phyloP scores from a whole-genome alignment of 805 yeast species.

The Saccharomycopsis synnaedendra region DNA sequence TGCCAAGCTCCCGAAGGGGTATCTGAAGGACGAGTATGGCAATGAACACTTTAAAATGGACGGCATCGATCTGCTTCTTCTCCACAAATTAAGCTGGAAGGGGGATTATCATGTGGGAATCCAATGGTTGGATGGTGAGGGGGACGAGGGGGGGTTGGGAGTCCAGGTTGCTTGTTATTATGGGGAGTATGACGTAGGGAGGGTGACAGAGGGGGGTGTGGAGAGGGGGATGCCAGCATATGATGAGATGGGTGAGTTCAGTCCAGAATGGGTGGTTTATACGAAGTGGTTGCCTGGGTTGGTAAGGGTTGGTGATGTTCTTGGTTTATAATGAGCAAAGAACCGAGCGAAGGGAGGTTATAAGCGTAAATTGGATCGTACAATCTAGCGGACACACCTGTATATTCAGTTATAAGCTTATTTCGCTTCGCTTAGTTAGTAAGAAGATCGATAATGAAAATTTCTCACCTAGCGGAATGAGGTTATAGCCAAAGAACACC shows the following conservation, averaged over 20 bases:
- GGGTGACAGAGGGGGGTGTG: constrained; percentile 27
- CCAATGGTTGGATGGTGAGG: constrained; percentile 63
- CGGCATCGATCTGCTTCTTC: constrained; percentile 54
- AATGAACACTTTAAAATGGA: constrained; percentile 39
- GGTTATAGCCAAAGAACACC: no score
- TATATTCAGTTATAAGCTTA: no score
- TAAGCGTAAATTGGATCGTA: no score
- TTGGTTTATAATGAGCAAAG: no score
- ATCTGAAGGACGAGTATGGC: constrained; percentile 25
- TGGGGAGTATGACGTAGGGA: constrained; percentile 54
- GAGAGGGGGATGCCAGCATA: constrained; percentile 51
- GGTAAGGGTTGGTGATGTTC: constrained; percentile 32
- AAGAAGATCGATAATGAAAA: no score
- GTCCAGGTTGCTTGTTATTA: constrained; percentile 60
- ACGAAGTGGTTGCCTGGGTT: constrained; percentile 61
- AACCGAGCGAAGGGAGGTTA: no score
- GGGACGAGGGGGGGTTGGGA: constrained; percentile 33
- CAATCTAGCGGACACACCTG: no score
- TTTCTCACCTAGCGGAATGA: no score
- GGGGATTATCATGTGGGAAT: constrained; percentile 45
- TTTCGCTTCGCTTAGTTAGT: no score
- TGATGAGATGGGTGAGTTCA: constrained; percentile 55
- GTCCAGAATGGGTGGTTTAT: constrained; percentile 55
- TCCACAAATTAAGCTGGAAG: constrained; percentile 58
- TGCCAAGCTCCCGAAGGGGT: constrained; percentile 16